A percentile compares a stretch with the other conserved stretches of the same genome.
phyloP scores from a whole-genome alignment of 2,329 filamentous ascomycete species.

The Aspergillus puulaauensis region DNA sequence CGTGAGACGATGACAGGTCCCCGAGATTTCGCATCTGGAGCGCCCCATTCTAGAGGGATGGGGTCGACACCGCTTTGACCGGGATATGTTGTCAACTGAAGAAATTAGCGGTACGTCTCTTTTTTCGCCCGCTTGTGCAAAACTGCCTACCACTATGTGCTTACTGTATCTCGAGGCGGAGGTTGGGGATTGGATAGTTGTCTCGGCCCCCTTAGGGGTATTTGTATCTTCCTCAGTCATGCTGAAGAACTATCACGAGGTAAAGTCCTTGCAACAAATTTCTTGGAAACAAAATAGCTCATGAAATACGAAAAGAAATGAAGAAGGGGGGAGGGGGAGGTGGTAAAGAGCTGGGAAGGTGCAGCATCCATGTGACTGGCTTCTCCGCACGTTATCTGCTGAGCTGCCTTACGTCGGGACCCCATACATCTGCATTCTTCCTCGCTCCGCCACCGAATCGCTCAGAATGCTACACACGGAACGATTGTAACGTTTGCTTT shows the following conservation, averaged over 20 bases:
- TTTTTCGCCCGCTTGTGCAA: not conserved
- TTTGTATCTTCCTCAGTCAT: slow-evolving; percentile 25
- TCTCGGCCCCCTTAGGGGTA: slow-evolving; percentile 15
- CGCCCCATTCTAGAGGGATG: slow-evolving; percentile 84
- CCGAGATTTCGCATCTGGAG: slow-evolving; percentile 69
- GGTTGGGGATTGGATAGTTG: slow-evolving; percentile 20
- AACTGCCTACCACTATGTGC: slow-evolving; percentile 34
- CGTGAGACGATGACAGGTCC: slow-evolving; percentile 81
- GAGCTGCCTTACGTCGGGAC: slow-evolving; percentile 8
- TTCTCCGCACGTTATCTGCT: slow-evolving; percentile 32
- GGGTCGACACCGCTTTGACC: slow-evolving; percentile 93
- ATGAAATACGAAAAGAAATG: slow-evolving; percentile 2
- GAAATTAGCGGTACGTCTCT: slow-evolving; percentile 11
- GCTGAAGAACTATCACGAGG: not conserved
- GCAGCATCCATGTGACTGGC: slow-evolving; percentile 13
- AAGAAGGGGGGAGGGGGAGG: slow-evolving; percentile 5
- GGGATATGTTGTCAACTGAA: slow-evolving; percentile 74
- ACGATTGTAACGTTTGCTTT: not conserved
- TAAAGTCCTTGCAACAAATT: not conserved
- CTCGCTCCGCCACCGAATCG: not conserved
- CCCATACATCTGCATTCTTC: not conserved
- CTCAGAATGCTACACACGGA: not conserved
- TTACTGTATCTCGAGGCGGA: slow-evolving; percentile 30
- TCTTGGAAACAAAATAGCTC: not conserved
- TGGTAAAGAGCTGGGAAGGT: slow-evolving; percentile 5